Conservation (phyloP, 2,329 filamentous ascomycete genomes). For the Lasiodiplodia sp. region DNA sequence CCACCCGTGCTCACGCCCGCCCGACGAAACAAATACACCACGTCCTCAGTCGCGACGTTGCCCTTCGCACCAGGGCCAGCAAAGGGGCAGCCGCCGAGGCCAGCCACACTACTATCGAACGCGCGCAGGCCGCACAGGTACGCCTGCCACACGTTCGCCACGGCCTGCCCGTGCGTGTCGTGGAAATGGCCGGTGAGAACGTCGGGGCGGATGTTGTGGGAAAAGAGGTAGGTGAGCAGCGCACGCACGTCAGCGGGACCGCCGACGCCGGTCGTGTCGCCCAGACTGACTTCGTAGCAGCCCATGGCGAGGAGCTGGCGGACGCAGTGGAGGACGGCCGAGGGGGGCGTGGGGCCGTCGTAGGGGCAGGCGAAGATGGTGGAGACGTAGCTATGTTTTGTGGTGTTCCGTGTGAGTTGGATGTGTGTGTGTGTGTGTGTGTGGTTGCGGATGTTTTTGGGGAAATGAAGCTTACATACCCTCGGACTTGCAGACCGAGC, state of each 20-base stretch:
- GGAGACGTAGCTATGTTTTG: conserved; percentile 29
- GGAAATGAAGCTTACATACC: conserved; percentile 24
- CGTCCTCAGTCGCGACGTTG: conserved; percentile 40
- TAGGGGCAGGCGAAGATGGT: conserved; percentile 54
- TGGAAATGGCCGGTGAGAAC: conserved; percentile 41
- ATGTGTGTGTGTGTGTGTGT: too few relatives aligned
- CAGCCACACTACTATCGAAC: conserved; percentile 40
- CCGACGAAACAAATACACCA: conserved; percentile 38
- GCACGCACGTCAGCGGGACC: conserved; percentile 38
- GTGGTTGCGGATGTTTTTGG: neutral
- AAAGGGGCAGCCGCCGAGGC: conserved; percentile 41
- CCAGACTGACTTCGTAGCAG: conserved; percentile 40
- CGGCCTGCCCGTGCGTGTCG: conserved; percentile 42
- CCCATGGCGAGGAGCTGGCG: conserved; percentile 36
- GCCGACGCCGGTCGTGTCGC: conserved; percentile 39
- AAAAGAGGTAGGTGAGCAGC: conserved; percentile 43
- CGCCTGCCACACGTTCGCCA: conserved; percentile 38
- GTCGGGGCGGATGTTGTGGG: conserved; percentile 35
- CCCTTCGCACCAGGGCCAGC: conserved; percentile 38
- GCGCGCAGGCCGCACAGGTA: conserved; percentile 37
- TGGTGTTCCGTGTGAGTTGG: too few relatives aligned
- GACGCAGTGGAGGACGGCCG: conserved; percentile 33
- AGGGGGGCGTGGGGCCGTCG: conserved; percentile 38
- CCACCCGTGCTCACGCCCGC: conserved; percentile 37
- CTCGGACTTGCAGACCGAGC: conserved; percentile 37